These are phyloP conservation scores for Chrysophaeum taylorii DNA, from an alignment of 352 stramenopile species.

Conservation along the genomic window DNA sequence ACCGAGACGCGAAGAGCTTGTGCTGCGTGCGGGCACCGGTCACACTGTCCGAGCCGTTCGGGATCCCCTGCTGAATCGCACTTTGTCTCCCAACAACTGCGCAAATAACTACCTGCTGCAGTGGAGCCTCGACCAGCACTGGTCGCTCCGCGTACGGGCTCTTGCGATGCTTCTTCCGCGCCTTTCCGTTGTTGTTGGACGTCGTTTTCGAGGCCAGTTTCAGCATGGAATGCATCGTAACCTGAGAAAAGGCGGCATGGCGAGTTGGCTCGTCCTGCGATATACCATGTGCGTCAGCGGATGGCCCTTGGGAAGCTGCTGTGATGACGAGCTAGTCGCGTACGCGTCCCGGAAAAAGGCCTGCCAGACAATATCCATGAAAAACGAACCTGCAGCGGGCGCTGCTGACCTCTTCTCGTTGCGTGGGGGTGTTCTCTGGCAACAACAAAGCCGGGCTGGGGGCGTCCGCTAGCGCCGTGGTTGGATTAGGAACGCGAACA, in stretches of 20 bases:
- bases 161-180: slow-evolving; percentile 14
- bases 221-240: slow-evolving; percentile 14
- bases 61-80: neutral
- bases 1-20: slow-evolving; percentile 5
- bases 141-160: no score
- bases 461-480: neutral
- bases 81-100: neutral
- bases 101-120: neutral
- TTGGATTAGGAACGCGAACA: neutral
- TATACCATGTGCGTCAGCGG: slow-evolving; percentile 21
- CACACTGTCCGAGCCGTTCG: neutral
- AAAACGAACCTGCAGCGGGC: neutral
- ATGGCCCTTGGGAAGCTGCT: slow-evolving; percentile 11
- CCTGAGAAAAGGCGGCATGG: no score
- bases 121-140: no score
- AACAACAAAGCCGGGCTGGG: neutral
- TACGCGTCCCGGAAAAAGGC: slow-evolving; percentile 17
- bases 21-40: neutral
- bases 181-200: neutral
- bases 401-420: neutral
- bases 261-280: no score
- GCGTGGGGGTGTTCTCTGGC: slow-evolving; percentile 15
- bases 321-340: slow-evolving; percentile 4
- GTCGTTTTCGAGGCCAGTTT: slow-evolving; percentile 16
- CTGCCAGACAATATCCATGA: neutral